Base-by-base conservation (phyloP, 2,329 filamentous ascomycete species). In the Nothophoma quercina region DNA sequence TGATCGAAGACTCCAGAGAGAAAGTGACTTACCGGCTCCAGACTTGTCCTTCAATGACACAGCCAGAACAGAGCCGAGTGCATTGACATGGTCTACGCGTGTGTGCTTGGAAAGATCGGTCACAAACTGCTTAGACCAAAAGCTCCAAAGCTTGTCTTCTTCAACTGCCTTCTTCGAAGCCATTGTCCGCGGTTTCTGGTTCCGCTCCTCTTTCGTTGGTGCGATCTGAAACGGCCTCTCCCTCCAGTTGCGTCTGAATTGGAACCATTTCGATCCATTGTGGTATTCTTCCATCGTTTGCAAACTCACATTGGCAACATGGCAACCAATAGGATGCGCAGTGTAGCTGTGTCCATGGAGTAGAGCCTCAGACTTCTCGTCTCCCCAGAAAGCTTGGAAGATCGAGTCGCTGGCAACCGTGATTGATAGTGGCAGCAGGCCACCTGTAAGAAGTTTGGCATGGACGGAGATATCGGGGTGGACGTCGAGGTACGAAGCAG, bases 331-430 rank as follows among this genome's bases (percentile, higher is more conserved):
- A 0, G 91, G 83, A 71, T 96, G 90, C 0, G 91, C 91, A 0
- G 91, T 96, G 74, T 96, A 96, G 70, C 89, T 93, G 69, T 96
- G 91, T 0, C 91, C 91, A 62, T 96, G 91, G 3, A 96, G 77
- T 5, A 96, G 75, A 0, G 91, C 91, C 60, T 93, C 89, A 0
- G 84, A 85, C 75, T 95, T 96, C 40, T 91, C 86, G 1, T 83
- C 78, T 44, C 87, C 87, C 10, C 84, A 77, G 67, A 96, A 96
- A 0, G 85, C 84, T 1, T 84, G 67, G 71, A 92, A 95, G 36
- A 96, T 87, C 52, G 80, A 81, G 52, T 91, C 80, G 28, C 88
- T 91, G 0, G 91, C 89, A 4, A 90, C 76, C 0, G 91, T 96
- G 0, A 87, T 83, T 64, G 88, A 91, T 0, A 96, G 83, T 0